A percentile compares a stretch with the other conserved stretches of the same genome.
Evolutionary conservation across 352 stramenopile genomes (phyloP).

Genomic region (Discostella stelligera): DNA sequence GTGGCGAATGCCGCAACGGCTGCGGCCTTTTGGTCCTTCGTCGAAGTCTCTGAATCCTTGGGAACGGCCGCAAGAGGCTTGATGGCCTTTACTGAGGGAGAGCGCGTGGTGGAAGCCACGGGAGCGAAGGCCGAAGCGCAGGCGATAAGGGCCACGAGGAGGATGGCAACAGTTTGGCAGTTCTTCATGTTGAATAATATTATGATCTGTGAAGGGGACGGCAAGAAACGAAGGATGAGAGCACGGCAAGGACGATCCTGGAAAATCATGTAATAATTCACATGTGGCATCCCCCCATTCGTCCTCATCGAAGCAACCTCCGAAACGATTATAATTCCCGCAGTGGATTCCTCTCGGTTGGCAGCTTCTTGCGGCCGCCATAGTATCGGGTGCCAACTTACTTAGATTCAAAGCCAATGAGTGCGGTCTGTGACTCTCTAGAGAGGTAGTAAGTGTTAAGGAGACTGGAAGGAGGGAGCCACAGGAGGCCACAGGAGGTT

Average conservation of each 20-base stretch:
- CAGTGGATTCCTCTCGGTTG: not conserved
- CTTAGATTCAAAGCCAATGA: not conserved
- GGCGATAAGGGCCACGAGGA: constrained; percentile 63
- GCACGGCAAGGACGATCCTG: not conserved
- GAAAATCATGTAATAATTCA: not conserved
- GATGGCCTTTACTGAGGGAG: constrained; percentile 34
- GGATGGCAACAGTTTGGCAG: constrained; percentile 60
- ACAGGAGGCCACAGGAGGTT: too few species aligned
- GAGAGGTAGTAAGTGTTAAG: too few species aligned
- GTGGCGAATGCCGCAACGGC: constrained; percentile 75
- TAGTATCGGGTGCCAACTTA: not conserved
- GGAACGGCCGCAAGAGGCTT: constrained; percentile 55
- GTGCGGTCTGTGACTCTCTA: too few species aligned
- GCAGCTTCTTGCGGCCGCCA: not conserved
- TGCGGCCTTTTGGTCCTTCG: constrained; percentile 59
- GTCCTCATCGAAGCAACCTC: not conserved
- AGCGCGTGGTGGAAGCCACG: constrained; percentile 38
- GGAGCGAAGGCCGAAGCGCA: constrained; percentile 70
- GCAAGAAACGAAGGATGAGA: not conserved
- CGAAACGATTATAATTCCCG: not conserved
- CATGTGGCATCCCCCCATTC: not conserved
- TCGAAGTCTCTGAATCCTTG: constrained; percentile 52
- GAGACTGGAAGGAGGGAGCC: too few species aligned
- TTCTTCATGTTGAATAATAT: constrained; percentile 74
- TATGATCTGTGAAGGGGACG: constrained; percentile 6